phyloP scores from a whole-genome alignment of 1,284 basidiomycete species.

The Apiotrichum gracile region DNA sequence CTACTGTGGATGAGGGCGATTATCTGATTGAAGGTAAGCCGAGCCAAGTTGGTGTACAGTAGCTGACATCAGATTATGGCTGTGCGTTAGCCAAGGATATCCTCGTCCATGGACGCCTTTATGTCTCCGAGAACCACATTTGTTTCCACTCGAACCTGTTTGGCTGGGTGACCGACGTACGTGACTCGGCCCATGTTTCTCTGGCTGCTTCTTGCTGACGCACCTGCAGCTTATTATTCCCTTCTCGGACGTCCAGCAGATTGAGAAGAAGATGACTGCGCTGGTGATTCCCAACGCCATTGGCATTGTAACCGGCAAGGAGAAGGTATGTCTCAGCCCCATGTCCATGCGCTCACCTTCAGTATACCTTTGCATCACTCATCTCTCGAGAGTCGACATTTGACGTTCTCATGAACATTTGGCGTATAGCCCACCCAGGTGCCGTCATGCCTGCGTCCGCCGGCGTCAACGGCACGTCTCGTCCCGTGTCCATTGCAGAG shows the following conservation, averaged over 20 bases:
- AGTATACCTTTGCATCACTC: constrained; percentile 94
- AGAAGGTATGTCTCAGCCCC: constrained; percentile 37
- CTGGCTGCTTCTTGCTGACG: too few species aligned
- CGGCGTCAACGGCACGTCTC: constrained; percentile 14
- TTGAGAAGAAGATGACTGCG: constrained; percentile 98
- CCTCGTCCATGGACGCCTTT: constrained; percentile 88
- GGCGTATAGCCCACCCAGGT: constrained; percentile 81
- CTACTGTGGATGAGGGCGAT: constrained; percentile 84
- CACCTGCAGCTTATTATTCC: constrained; percentile 71
- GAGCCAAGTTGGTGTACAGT: neutral
- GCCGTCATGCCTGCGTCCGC: constrained; percentile 45
- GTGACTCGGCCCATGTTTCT: constrained; percentile 38
- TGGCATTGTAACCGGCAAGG: constrained; percentile 72
- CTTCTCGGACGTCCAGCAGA: constrained; percentile 78
- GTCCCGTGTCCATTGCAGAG: constrained; percentile 24
- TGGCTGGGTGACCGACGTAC: constrained; percentile 94
- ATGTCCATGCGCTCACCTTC: constrained; percentile 39
- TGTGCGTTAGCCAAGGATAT: constrained; percentile 96
- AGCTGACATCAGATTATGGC: constrained; percentile 71
- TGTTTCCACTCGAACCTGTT: constrained; percentile 99
- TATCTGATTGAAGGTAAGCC: constrained; percentile 90
- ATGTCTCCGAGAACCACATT: constrained; percentile 96
- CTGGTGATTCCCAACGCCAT: constrained; percentile 98
- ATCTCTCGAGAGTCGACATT: constrained; percentile 91
- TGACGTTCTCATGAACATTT: constrained; percentile 94